These are phyloP conservation scores for Butyriboletus loyo DNA, from an alignment of 768 basidiomycete genomes.

Conservation along the genomic window DNA sequence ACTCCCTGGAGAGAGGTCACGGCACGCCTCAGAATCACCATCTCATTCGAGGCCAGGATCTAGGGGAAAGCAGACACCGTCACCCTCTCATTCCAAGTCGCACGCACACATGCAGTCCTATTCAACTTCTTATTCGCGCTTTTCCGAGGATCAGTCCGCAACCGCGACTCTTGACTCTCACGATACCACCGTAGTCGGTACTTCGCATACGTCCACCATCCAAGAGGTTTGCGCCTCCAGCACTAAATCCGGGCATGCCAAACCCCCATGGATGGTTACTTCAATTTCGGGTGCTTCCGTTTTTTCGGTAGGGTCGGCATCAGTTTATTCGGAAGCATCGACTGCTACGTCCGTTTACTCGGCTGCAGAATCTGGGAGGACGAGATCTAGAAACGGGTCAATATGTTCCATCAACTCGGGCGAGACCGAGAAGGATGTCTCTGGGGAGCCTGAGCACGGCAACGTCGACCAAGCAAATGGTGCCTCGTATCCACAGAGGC, in stretches of 20 bases:
- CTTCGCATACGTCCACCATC: background rate
- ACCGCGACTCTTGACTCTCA: background rate
- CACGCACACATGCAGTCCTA: constrained; percentile 16
- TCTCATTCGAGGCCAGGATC: constrained; percentile 19
- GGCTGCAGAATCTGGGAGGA: constrained; percentile 3
- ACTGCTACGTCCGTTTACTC: constrained; percentile 25
- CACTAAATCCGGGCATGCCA: constrained; percentile 15
- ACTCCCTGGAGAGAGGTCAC: constrained; percentile 1
- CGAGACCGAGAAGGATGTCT: constrained; percentile 18
- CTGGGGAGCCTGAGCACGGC: constrained; percentile 11
- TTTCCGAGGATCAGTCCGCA: constrained; percentile 11
- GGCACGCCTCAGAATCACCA: constrained; percentile 15
- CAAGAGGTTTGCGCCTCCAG: background rate
- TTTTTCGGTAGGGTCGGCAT: constrained; percentile 26
- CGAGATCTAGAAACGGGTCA: constrained; percentile 15
- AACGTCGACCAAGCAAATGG: constrained; percentile 3
- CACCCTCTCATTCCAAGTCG: constrained; percentile 12
- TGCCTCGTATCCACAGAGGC: background rate
- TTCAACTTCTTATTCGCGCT: constrained; percentile 14
- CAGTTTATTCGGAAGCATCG: constrained; percentile 27
- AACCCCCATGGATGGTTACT: constrained; percentile 16
- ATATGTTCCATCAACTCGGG: constrained; percentile 5
- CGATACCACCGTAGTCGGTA: constrained; percentile 1
- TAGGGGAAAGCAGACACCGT: constrained; percentile 15
- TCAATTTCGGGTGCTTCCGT: constrained; percentile 29